Evolutionary conservation across 257 asterid genomes (phyloP).

Genomic region (Plantago major): DNA sequence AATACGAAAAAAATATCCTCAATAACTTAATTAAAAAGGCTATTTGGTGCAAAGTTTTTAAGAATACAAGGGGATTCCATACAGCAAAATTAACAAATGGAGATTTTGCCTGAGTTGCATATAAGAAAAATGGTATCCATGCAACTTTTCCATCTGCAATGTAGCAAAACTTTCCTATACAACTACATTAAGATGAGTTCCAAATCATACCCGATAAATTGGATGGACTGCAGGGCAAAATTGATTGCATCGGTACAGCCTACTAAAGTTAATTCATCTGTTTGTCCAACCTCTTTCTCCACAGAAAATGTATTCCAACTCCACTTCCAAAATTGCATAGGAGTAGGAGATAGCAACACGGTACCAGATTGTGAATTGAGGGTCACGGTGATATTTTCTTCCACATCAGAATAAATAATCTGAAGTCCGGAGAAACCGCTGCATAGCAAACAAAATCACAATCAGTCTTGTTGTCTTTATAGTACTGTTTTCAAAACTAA

Average conservation of each 20-base stretch:
- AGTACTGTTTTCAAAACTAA: background rate
- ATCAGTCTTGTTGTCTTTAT: background rate
- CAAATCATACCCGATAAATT: constrained; percentile 57
- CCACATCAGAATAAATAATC: constrained; percentile 54
- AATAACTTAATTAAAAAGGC: no score
- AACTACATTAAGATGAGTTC: no score
- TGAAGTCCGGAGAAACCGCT: constrained; percentile 84
- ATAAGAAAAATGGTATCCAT: no score
- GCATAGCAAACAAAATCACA: constrained; percentile 25
- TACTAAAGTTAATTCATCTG: constrained; percentile 40
- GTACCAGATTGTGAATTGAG: constrained; percentile 58
- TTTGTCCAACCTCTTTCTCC: constrained; percentile 25
- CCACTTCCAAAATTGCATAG: constrained; percentile 64
- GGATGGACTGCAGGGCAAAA: constrained; percentile 69
- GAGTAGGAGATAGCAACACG: constrained; percentile 50
- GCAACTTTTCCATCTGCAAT: no score
- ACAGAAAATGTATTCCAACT: constrained; percentile 42
- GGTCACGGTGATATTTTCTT: constrained; percentile 55
- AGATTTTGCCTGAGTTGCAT: no score
- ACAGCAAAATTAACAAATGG: no score
- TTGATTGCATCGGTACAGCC: constrained; percentile 65
- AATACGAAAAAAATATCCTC: no score
- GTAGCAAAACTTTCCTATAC: no score
- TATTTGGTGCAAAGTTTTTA: no score
- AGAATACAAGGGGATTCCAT: no score